These are phyloP conservation scores for Turritis glabra DNA, from an alignment of 345 rosid genomes.

Conservation along the genomic window DNA sequence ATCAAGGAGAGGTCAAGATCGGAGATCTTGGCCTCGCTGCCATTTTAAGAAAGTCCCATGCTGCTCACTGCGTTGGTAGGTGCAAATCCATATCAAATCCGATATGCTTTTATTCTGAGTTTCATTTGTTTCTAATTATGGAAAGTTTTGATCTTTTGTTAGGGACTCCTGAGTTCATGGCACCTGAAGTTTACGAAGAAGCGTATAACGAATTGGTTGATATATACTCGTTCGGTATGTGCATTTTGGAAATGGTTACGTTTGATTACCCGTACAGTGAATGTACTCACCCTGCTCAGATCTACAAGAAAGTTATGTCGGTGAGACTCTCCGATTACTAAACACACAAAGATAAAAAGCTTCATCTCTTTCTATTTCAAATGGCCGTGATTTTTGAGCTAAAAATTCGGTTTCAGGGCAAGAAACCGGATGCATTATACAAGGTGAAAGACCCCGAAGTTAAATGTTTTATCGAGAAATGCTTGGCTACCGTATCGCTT, in stretches of 20 bases:
- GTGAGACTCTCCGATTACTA: constrained; percentile 51
- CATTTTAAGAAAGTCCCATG: constrained; percentile 41
- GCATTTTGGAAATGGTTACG: constrained; percentile 96
- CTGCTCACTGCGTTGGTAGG: constrained; percentile 42
- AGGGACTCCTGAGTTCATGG: constrained; percentile 99
- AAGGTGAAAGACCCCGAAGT: constrained; percentile 92
- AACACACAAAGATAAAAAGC: neutral
- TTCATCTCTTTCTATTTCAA: constrained; percentile 29
- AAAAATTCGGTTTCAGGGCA: constrained; percentile 65
- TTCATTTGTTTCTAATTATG: constrained; percentile 4
- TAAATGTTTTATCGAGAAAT: constrained; percentile 79
- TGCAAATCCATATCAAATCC: neutral
- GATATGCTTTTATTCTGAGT: neutral
- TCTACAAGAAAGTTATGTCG: constrained; percentile 96
- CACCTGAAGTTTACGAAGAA: constrained; percentile 97
- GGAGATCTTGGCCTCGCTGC: constrained; percentile 76
- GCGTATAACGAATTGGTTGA: constrained; percentile 97
- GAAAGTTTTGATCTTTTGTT: constrained; percentile 24
- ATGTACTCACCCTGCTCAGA: constrained; percentile 93
- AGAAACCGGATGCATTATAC: constrained; percentile 92
- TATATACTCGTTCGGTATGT: constrained; percentile 97
- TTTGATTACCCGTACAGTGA: constrained; percentile 97
- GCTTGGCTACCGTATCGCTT: constrained; percentile 80
- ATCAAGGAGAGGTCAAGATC: constrained; percentile 91
- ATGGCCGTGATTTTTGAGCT: constrained; percentile 1